Percentiles rank a stretch among this genome's conserved stretches.
Evolutionary conservation across 2,329 filamentous ascomycete genomes (phyloP).

Genomic region (Nothomitra cinnamomea): DNA sequence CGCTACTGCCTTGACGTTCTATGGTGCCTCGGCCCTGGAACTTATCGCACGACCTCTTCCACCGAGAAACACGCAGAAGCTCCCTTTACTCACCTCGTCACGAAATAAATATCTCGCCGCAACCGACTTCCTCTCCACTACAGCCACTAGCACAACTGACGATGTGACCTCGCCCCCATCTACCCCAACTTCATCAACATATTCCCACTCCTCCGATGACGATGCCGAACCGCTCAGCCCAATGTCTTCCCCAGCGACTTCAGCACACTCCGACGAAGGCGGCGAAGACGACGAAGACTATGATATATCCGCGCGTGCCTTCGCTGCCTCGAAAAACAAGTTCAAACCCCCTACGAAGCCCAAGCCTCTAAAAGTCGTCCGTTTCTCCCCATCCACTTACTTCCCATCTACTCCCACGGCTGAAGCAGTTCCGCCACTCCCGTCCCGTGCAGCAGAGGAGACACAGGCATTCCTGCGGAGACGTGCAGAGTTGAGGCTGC

Average conservation of each 20-base stretch:
- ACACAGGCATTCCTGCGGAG: neutral
- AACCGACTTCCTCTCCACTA: constrained; percentile 13
- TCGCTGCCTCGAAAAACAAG: neutral
- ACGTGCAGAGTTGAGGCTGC: neutral
- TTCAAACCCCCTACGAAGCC: neutral
- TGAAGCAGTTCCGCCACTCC: too few species aligned
- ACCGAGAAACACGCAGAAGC: constrained; percentile 27
- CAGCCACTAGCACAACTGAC: too few species aligned
- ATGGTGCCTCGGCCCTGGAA: constrained; percentile 29
- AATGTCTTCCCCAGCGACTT: neutral
- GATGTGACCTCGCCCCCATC: neutral
- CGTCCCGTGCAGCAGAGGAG: too few species aligned
- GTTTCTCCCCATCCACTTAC: neutral
- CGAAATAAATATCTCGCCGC: constrained; percentile 23
- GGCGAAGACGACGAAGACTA: neutral
- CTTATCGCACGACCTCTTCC: constrained; percentile 29
- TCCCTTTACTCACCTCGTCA: constrained; percentile 24
- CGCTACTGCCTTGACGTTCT: constrained; percentile 27
- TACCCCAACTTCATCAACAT: neutral
- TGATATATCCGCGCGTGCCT: neutral
- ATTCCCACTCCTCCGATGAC: neutral
- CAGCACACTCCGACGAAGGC: neutral
- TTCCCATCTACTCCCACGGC: neutral
- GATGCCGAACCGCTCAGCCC: neutral
- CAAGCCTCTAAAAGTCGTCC: neutral